These are phyloP conservation scores for Craspedostauros australis DNA, from an alignment of 108 stramenopile species.

Conservation along the genomic window DNA sequence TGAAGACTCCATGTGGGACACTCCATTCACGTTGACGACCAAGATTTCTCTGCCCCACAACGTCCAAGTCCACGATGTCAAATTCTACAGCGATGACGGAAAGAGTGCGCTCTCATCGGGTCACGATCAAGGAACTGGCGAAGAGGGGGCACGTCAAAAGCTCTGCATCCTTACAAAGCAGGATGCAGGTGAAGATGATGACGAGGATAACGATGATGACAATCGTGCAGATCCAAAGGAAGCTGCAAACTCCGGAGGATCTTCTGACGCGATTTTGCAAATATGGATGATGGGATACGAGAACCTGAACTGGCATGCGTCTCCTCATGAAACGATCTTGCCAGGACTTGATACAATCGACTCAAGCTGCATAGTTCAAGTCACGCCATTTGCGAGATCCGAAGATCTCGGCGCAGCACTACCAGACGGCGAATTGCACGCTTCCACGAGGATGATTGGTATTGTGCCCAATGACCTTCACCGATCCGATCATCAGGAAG, in stretches of 20 bases:
- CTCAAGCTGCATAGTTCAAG: slow-evolving; percentile 2
- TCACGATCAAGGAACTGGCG: slow-evolving; percentile 34
- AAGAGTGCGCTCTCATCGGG: slow-evolving; percentile 55
- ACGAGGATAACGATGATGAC: no score
- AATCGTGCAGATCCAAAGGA: no score
- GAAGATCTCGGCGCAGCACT: no score
- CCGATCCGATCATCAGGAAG: not conserved
- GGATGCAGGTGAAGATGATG: slow-evolving; percentile 1
- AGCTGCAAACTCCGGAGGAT: no score
- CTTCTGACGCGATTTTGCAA: slow-evolving; percentile 22
- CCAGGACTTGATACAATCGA: slow-evolving; percentile 7
- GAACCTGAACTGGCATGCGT: slow-evolving; percentile 32
- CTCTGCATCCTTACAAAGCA: slow-evolving; percentile 41
- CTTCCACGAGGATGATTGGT: no score
- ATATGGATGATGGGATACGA: slow-evolving; percentile 58
- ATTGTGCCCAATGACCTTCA: not conserved
- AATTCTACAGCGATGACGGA: slow-evolving; percentile 74
- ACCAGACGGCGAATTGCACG: no score
- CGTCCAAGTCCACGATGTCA: slow-evolving; percentile 24
- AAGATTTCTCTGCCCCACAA: slow-evolving; percentile 18
- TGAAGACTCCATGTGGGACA: not conserved
- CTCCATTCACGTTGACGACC: slow-evolving; percentile 39
- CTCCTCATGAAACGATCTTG: slow-evolving; percentile 12
- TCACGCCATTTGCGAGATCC: no score
- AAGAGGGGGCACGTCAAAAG: slow-evolving; percentile 58